A percentile compares a stretch with the other conserved stretches of the same genome.
Conservation (phyloP, 2,329 filamentous ascomycete species). For the Talaromyces verruculosus region DNA sequence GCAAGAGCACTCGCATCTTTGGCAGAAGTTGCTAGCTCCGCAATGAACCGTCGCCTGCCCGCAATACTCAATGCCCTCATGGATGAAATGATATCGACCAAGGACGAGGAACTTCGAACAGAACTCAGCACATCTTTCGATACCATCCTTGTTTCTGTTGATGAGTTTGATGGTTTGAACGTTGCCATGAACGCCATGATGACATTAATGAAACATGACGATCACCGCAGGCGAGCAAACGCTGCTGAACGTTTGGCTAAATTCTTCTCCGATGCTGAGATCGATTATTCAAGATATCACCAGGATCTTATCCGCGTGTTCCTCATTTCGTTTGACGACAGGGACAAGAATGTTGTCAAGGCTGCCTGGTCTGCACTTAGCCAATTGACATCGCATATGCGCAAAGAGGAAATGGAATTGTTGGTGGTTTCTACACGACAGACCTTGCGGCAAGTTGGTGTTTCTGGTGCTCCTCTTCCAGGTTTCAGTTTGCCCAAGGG, state of each 20-base stretch:
- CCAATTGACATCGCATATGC: conserved; percentile 82
- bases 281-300: conserved; percentile 95
- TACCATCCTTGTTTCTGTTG: conserved; percentile 84
- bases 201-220: conserved; percentile 83
- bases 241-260: conserved; percentile 77
- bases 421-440: conserved; percentile 84
- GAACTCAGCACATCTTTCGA: conserved; percentile 84
- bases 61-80: conserved; percentile 90
- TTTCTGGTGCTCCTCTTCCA: conserved; percentile 77
- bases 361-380: conserved; percentile 83
- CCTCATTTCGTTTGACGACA: conserved; percentile 87
- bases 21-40: conserved; percentile 82
- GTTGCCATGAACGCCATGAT: conserved; percentile 93
- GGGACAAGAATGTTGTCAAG: conserved; percentile 80
- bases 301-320: conserved; percentile 90
- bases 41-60: conserved; percentile 87
- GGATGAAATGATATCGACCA: conserved; percentile 77
- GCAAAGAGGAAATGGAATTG: conserved; percentile 97
- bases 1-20: conserved; percentile 90
- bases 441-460: conserved; percentile 82
- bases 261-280: conserved; percentile 76
- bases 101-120: conserved; percentile 68
- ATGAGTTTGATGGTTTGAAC: conserved; percentile 94
- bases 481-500: conserved; percentile 93
- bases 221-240: conserved; percentile 77